Conservation (phyloP, 768 basidiomycete species). For the Boletus fagicola region DNA sequence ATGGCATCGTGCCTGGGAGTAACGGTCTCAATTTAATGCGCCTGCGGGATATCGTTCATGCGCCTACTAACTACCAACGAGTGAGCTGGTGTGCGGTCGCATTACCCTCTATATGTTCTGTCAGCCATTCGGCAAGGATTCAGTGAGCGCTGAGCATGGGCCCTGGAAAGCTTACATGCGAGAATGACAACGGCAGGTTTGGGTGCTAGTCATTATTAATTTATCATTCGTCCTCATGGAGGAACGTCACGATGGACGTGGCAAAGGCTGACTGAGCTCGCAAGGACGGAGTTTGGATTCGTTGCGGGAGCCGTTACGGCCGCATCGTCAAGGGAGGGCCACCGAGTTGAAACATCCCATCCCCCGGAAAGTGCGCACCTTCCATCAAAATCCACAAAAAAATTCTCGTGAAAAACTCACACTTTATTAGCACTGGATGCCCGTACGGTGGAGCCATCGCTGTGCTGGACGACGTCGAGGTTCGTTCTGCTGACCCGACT, state of each 20-base stretch:
- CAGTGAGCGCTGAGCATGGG: too few species aligned
- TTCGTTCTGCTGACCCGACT: neutral
- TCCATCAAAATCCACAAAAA: neutral
- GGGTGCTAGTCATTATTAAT: too few species aligned
- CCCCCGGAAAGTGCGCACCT: neutral
- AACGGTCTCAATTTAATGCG: neutral
- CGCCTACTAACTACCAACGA: neutral
- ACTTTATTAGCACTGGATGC: neutral
- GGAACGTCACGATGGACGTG: neutral
- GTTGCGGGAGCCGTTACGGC: neutral
- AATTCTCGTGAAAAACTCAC: neutral
- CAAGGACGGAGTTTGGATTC: neutral
- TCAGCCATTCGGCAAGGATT: neutral
- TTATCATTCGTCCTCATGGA: neutral
- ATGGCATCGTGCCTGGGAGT: constrained; percentile 5
- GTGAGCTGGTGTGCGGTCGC: too few species aligned
- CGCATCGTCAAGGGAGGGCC: neutral
- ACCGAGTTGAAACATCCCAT: neutral
- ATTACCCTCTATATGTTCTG: neutral
- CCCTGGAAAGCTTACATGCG: neutral
- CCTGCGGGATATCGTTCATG: neutral
- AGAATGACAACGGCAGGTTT: neutral
- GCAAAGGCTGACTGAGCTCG: neutral
- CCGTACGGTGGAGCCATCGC: neutral
- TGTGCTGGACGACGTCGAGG: neutral